Evolutionary conservation across 2,329 filamentous ascomycete species (phyloP), one percentile per base, ranked within the genome.

Genomic region (Alternaria consortialis): DNA sequence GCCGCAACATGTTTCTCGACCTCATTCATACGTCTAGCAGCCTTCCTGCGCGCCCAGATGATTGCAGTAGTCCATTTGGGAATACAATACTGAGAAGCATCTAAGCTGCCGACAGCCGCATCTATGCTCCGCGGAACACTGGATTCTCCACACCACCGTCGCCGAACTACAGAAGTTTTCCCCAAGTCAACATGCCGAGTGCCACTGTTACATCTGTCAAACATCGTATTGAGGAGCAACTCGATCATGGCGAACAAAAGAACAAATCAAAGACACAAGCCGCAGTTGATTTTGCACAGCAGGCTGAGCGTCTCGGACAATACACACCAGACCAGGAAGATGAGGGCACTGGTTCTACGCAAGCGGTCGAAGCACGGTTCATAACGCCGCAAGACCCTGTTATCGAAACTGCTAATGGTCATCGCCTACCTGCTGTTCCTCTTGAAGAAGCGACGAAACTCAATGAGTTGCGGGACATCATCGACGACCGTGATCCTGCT

Each of bases 351-450:
- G 81, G 80, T 52, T 81, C 82, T 5, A 83, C 87, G 13, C 81
- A 82, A 60, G 89, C 89, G 1, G 80, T 89, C 50, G 83, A 89
- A 71, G 90, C 90, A 31, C 84, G 78, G 53, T 85, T 85, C 69
- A 73, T 86, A 53, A 94, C 91, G 0, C 85, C 89, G 0, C 87
- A 90, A 50, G 91, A 94, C 74, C 87, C 90, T 0, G 87, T 93
- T 15, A 86, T 94, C 46, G 81, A 89, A 54, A 92, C 90, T 1
- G 84, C 85, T 13, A 86, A 90, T 73, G 90, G 90, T 31, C 84
- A 85, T 47, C 82, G 90, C 39, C 76, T 93, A 6, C 91, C 91
- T 0, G 85, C 86, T 1, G 88, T 93, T 1, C 90, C 91, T 1
- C 74, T 92, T 5, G 82, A 86, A 32, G 91, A 94, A 79, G 90